Conservation (phyloP, 2,329 filamentous ascomycete species). For the Nemania sp. region DNA sequence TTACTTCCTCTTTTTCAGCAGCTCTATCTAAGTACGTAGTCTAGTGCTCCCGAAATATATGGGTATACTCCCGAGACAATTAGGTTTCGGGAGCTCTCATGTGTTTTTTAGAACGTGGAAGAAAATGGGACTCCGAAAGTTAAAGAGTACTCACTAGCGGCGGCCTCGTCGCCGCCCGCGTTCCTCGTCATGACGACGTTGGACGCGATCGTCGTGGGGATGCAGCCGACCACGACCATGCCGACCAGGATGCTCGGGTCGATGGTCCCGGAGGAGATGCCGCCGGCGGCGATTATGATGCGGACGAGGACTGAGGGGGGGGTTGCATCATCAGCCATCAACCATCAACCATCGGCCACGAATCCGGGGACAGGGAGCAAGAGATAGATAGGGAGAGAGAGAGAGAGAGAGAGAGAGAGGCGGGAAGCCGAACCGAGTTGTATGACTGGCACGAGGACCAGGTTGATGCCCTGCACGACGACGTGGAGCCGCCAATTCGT, state of each 20-base stretch:
- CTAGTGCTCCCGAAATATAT: too few species aligned
- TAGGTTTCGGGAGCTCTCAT: too few species aligned
- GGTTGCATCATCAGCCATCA: too few species aligned
- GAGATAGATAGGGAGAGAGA: too few species aligned
- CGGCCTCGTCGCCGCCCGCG: conserved; percentile 69
- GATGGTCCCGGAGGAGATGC: conserved; percentile 58
- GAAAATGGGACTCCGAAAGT: too few species aligned
- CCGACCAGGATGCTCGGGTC: conserved; percentile 69
- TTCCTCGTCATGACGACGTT: conserved; percentile 76
- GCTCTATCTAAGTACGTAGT: too few species aligned
- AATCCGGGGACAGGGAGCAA: too few species aligned
- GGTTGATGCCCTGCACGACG: conserved; percentile 69
- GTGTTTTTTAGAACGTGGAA: too few species aligned
- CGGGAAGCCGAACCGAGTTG: conserved; percentile 55
- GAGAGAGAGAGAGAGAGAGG: background rate
- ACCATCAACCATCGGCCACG: conserved; percentile 28
- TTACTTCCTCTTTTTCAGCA: too few species aligned
- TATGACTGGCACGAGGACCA: conserved; percentile 66
- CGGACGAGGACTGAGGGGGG: conserved; percentile 48
- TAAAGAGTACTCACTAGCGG: too few species aligned
- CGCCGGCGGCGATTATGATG: conserved; percentile 53
- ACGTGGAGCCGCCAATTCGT: conserved; percentile 70
- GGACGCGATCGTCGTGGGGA: conserved; percentile 73
- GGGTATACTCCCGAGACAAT: too few species aligned
- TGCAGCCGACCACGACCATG: conserved; percentile 68